Evolutionary conservation across 495 filamentous ascomycete species (phyloP).

Genomic region (Achaetomiella virescens): DNA sequence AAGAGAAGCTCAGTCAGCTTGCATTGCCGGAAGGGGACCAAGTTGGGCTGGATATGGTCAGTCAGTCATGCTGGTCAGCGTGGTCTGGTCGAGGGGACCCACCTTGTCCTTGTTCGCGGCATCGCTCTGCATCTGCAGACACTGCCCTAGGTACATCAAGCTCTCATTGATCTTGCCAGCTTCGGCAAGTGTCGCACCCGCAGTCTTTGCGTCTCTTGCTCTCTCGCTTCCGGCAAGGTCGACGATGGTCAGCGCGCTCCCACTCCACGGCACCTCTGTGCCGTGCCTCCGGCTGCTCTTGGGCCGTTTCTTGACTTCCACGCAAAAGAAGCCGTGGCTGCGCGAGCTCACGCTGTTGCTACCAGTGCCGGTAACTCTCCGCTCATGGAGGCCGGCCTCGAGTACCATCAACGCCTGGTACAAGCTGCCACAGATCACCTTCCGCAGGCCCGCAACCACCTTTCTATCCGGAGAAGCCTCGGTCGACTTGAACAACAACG

Average conservation of each 20-base stretch:
- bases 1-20: conserved; percentile 96
- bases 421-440: conserved; percentile 79
- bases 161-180: conserved; percentile 97
- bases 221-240: conserved; percentile 93
- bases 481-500: conserved; percentile 81
- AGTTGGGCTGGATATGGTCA: conserved; percentile 50
- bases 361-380: conserved; percentile 82
- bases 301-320: conserved; percentile 83
- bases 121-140: conserved; percentile 90
- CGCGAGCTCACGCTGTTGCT: conserved; percentile 83
- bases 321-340: conserved; percentile 93
- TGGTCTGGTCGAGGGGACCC: conserved; percentile 15
- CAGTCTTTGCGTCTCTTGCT: conserved; percentile 86
- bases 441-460: conserved; percentile 83
- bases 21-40: conserved; percentile 91
- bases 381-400: conserved; percentile 81
- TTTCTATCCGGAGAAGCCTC: conserved; percentile 80
- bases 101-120: conserved; percentile 69
- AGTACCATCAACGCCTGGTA: conserved; percentile 86
- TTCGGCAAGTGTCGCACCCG: conserved; percentile 84
- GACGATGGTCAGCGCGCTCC: conserved; percentile 78
- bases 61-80: conserved; percentile 2
- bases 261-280: conserved; percentile 60
- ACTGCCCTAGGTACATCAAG: conserved; percentile 96
- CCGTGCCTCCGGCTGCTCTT: conserved; percentile 38